phyloP scores from a whole-genome alignment of 306 rosid genomes.

The Prunus salicina region DNA sequence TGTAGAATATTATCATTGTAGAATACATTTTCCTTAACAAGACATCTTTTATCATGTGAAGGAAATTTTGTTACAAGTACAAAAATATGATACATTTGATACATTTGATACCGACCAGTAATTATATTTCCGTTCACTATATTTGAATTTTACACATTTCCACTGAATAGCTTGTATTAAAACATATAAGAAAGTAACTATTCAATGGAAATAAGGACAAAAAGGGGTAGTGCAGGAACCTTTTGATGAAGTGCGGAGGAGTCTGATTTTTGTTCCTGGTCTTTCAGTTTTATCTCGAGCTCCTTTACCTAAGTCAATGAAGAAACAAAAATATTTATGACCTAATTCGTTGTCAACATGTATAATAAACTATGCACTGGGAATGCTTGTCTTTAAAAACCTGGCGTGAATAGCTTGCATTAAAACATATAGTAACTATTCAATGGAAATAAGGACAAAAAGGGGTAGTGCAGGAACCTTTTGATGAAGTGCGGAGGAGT shows the following conservation, averaged over 20 bases:
- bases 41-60: background rate
- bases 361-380: background rate
- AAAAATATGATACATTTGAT: background rate
- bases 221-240: constrained; percentile 24
- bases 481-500: constrained; percentile 44
- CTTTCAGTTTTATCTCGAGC: constrained; percentile 68
- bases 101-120: background rate
- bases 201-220: background rate
- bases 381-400: constrained; percentile 31
- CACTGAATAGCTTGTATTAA: too few species aligned
- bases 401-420: constrained; percentile 34
- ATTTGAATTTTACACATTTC: background rate
- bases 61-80: background rate
- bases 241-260: constrained; percentile 48
- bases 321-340: background rate
- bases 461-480: constrained; percentile 37
- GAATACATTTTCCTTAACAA: background rate
- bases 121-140: background rate
- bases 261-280: constrained; percentile 53
- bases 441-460: background rate
- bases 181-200: background rate
- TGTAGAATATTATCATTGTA: background rate
- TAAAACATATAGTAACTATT: background rate
- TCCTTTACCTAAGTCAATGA: constrained; percentile 50
- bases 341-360: constrained; percentile 11